phyloP scores from a whole-genome alignment of 306 rosid species.

The Delonix regia region DNA sequence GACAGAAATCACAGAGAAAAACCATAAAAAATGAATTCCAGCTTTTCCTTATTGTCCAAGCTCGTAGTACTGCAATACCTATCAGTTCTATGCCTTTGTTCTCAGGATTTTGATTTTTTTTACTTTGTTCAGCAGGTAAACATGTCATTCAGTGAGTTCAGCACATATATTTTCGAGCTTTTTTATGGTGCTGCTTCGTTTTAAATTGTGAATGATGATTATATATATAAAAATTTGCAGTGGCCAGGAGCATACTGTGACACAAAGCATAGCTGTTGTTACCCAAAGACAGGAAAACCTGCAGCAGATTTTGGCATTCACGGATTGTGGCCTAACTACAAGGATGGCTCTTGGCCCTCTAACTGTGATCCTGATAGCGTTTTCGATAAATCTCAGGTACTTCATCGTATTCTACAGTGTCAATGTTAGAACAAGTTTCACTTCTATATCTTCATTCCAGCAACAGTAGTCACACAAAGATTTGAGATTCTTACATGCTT shows the following conservation, averaged over 20 bases:
- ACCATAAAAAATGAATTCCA: conserved; percentile 33
- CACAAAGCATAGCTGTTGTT: conserved; percentile 52
- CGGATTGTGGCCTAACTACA: conserved; percentile 61
- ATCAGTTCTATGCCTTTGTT: conserved; percentile 35
- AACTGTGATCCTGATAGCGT: conserved; percentile 53
- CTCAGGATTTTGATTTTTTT: conserved; percentile 57
- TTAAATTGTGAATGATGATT: not conserved
- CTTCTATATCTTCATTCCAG: too few species aligned
- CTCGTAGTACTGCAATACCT: conserved; percentile 45
- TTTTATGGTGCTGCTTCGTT: not conserved
- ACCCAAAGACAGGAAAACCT: conserved; percentile 57
- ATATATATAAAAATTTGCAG: conserved; percentile 28
- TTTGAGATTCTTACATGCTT: too few species aligned
- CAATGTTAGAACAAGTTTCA: too few species aligned
- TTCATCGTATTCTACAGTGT: too few species aligned
- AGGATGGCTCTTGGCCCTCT: conserved; percentile 56
- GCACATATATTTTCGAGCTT: not conserved
- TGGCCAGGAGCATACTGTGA: conserved; percentile 69
- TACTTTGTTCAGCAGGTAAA: conserved; percentile 65
- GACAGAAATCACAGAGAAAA: not conserved
- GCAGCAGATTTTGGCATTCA: conserved; percentile 58
- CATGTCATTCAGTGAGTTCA: not conserved
- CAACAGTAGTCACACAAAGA: too few species aligned
- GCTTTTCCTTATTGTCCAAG: conserved; percentile 29
- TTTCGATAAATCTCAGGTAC: conserved; percentile 54